phyloP scores from a whole-genome alignment of 441 rosid genomes.

The Populus tomentosa region DNA sequence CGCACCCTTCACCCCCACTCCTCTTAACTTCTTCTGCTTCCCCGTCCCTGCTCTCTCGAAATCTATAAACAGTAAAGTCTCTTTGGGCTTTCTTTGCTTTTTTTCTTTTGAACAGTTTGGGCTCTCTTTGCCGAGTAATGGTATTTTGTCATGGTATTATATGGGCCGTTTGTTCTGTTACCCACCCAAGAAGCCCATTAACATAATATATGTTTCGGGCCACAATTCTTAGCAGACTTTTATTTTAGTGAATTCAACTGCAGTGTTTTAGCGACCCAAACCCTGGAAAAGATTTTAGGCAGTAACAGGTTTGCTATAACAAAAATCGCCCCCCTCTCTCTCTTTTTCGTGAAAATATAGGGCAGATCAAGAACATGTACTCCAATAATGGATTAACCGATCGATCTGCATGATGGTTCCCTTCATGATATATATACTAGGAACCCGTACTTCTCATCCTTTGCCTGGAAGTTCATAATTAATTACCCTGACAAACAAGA shows the following conservation, averaged over 20 bases:
- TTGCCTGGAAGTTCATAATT: no score
- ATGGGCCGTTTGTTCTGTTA: not conserved
- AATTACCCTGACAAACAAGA: no score
- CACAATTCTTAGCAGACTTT: not conserved
- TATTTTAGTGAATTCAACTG: not conserved
- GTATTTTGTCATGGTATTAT: not conserved
- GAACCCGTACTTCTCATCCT: no score
- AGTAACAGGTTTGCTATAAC: no score
- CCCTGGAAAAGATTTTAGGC: no score
- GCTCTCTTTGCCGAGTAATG: not conserved
- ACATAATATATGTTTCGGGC: not conserved
- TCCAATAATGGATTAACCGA: no score
- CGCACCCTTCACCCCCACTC: constrained; percentile 1
- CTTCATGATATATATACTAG: no score
- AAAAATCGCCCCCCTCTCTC: no score
- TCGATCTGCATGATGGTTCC: no score
- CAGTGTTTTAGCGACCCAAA: not conserved
- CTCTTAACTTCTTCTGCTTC: not conserved
- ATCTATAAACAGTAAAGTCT: not conserved
- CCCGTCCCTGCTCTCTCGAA: not conserved
- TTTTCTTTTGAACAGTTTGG: not conserved
- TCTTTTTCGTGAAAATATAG: no score
- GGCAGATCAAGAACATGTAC: no score
- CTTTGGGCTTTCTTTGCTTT: not conserved
- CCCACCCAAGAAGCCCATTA: not conserved